These are phyloP conservation scores for Aspergillus funiculosus DNA, from an alignment of 495 filamentous ascomycete species.

Conservation along the genomic window DNA sequence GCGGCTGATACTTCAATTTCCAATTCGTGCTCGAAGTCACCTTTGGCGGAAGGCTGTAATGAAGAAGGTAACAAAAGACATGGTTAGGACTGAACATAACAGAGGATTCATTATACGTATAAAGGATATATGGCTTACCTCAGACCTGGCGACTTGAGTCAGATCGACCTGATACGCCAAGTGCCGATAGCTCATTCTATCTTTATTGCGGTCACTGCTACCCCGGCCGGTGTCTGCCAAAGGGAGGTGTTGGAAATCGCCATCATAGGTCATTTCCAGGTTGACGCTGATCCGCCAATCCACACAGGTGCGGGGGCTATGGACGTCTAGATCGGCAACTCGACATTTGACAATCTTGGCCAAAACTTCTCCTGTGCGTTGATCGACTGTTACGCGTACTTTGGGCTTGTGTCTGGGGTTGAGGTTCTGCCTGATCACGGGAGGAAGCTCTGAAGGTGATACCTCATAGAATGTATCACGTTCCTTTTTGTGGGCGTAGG, in stretches of 20 bases:
- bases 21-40: constrained; percentile 76
- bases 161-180: constrained; percentile 80
- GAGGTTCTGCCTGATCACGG: constrained; percentile 48
- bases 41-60: constrained; percentile 36
- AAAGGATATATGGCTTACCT: constrained; percentile 47
- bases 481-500: constrained; percentile 76
- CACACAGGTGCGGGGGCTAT: constrained; percentile 62
- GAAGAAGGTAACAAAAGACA: background rate
- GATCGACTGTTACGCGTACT: constrained; percentile 72
- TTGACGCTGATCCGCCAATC: constrained; percentile 89
- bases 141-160: constrained; percentile 69
- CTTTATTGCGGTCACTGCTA: constrained; percentile 68
- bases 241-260: constrained; percentile 52
- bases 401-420: constrained; percentile 56
- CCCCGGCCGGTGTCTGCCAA: constrained; percentile 31
- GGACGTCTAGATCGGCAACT: constrained; percentile 76
- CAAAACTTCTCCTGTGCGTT: constrained; percentile 62
- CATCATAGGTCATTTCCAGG: constrained; percentile 81
- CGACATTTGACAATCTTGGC: constrained; percentile 86
- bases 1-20: constrained; percentile 74
- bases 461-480: constrained; percentile 78
- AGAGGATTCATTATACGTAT: too few relatives aligned
- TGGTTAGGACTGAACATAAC: too few relatives aligned
- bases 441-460: constrained; percentile 51
- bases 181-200: constrained; percentile 83